These are phyloP conservation scores for Coix lacrymajobi DNA, from an alignment of 176 grass and related monocot species.

Conservation along the genomic window DNA sequence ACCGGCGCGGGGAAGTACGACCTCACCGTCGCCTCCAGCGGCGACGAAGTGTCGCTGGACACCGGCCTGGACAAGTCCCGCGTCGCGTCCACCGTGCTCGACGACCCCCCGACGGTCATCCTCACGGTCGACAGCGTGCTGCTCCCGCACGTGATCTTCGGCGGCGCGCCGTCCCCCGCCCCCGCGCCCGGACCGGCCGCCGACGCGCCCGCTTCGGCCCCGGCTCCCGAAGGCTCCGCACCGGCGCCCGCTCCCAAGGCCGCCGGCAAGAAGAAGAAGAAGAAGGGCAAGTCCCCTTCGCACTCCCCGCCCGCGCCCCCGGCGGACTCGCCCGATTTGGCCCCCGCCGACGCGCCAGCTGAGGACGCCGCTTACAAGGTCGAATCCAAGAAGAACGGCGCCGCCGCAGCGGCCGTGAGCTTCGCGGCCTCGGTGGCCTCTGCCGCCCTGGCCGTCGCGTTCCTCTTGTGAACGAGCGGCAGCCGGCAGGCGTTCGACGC, in stretches of 20 bases:
- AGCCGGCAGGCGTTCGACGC: conserved; percentile 12
- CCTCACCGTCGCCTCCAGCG: conserved; percentile 63
- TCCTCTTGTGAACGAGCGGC: conserved; percentile 31
- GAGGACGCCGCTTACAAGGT: conserved; percentile 35
- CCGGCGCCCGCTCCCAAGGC: conserved; percentile 35
- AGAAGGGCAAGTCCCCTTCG: conserved; percentile 36
- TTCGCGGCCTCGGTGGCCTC: conserved; percentile 14
- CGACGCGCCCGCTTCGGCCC: conserved; percentile 20
- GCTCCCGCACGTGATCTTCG: conserved; percentile 65
- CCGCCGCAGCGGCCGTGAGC: background rate
- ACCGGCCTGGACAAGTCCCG: conserved; percentile 84
- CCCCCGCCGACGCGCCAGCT: conserved; percentile 50
- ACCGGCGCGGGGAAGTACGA: conserved; percentile 69
- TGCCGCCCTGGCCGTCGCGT: background rate
- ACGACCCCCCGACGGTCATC: conserved; percentile 64
- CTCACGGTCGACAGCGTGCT: conserved; percentile 79
- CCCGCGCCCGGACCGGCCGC: conserved; percentile 33
- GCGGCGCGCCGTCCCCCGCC: conserved; percentile 46
- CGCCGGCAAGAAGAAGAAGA: conserved; percentile 40
- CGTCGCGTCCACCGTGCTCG: conserved; percentile 76
- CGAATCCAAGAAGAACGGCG: conserved; percentile 23
- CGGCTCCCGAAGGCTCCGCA: conserved; percentile 10
- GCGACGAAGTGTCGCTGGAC: conserved; percentile 81
- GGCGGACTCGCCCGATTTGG: conserved; percentile 33
- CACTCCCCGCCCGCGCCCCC: conserved; percentile 74